phyloP scores from a whole-genome alignment of 306 rosid genomes.

The Corylus avellana region DNA sequence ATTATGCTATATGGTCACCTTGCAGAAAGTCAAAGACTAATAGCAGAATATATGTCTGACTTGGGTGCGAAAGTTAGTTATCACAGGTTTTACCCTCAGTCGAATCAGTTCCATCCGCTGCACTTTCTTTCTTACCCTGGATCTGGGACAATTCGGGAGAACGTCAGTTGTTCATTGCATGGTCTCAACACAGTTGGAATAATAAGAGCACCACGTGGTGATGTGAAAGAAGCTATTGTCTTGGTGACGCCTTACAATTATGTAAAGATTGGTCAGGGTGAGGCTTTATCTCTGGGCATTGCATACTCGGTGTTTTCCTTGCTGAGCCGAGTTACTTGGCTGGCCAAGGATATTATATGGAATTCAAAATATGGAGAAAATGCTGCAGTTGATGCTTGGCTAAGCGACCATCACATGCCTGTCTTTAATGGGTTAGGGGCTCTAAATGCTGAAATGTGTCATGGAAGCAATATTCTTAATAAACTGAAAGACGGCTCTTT shows the following conservation, averaged over 20 bases:
- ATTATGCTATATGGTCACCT: background rate
- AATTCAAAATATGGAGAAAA: constrained; percentile 85
- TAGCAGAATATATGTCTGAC: constrained; percentile 69
- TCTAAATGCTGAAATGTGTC: constrained; percentile 53
- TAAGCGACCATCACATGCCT: constrained; percentile 84
- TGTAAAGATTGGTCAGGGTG: constrained; percentile 44
- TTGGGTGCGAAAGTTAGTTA: constrained; percentile 79
- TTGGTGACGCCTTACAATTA: constrained; percentile 86
- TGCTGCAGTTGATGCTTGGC: constrained; percentile 80
- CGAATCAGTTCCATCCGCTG: constrained; percentile 63
- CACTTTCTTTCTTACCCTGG: constrained; percentile 78
- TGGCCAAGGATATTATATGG: constrained; percentile 93
- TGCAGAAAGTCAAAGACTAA: constrained; percentile 52
- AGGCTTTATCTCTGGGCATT: constrained; percentile 77
- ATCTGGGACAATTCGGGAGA: constrained; percentile 52
- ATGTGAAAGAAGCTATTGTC: constrained; percentile 96
- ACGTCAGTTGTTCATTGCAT: constrained; percentile 57
- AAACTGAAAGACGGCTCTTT: constrained; percentile 38
- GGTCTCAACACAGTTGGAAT: constrained; percentile 84
- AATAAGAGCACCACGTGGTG: constrained; percentile 90
- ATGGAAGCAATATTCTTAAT: constrained; percentile 30
- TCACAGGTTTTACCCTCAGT: constrained; percentile 73
- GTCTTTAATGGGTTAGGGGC: constrained; percentile 38
- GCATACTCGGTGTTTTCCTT: constrained; percentile 86
- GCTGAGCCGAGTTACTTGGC: constrained; percentile 85